These are phyloP conservation scores for Artemisia tridentata DNA, from an alignment of 129 eudicot species.

Conservation along the genomic window DNA sequence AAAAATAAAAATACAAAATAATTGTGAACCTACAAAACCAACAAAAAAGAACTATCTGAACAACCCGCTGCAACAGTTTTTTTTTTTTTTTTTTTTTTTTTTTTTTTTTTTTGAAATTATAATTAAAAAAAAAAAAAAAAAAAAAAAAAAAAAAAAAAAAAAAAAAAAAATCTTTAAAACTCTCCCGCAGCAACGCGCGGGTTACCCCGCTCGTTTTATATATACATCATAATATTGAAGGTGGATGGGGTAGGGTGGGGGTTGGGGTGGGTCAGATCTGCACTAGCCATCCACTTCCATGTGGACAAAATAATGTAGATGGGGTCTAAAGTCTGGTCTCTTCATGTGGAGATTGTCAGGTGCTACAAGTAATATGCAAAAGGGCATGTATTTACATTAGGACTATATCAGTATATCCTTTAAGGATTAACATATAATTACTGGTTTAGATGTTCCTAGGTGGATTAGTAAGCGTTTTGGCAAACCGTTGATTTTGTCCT, in stretches of 20 bases:
- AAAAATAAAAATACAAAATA: no score
- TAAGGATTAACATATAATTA: background rate
- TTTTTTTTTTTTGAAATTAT: no score
- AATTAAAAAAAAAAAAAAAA: no score
- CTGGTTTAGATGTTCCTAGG: background rate
- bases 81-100: no score
- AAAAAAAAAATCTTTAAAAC: no score
- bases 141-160: no score
- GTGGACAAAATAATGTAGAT: conserved; percentile 74
- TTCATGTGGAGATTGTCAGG: conserved; percentile 89
- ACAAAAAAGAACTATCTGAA: no score
- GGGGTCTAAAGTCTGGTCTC: conserved; percentile 52
- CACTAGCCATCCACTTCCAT: conserved; percentile 62
- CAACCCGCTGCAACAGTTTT: no score
- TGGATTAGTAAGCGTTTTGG: conserved; percentile 18
- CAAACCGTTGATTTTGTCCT: conserved; percentile 11
- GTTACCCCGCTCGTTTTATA: no score
- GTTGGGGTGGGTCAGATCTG: conserved; percentile 54
- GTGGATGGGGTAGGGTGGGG: conserved; percentile 30
- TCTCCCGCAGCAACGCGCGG: no score
- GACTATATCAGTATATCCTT: background rate
- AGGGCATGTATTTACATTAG: conserved; percentile 36
- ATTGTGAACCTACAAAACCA: no score
- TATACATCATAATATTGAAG: conserved; percentile 23
- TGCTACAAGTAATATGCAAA: conserved; percentile 37